Conservation (phyloP, 495 filamentous ascomycete genomes). For the Aspergillus taichungensis region DNA sequence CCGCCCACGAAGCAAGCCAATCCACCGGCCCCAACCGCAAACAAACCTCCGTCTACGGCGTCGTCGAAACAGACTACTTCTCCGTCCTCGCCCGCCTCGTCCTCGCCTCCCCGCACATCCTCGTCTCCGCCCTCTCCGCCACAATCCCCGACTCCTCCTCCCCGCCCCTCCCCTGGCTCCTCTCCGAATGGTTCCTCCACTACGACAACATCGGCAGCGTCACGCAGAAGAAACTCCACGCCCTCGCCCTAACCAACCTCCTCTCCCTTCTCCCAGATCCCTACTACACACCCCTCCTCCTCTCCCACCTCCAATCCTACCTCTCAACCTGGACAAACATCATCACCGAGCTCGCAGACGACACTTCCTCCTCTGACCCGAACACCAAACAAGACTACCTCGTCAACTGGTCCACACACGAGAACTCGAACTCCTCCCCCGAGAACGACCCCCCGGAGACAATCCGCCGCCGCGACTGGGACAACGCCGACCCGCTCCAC, state of each 20-base stretch:
- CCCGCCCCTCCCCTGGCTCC: slow-evolving; percentile 58
- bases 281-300: slow-evolving; percentile 43
- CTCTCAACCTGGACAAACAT: slow-evolving; percentile 64
- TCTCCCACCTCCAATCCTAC: slow-evolving; percentile 53
- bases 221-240: slow-evolving; percentile 70
- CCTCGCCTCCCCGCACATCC: slow-evolving; percentile 55
- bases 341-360: slow-evolving; percentile 51
- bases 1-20: slow-evolving; percentile 61
- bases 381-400: slow-evolving; percentile 38
- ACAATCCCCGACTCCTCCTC: slow-evolving; percentile 28
- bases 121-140: slow-evolving; percentile 46
- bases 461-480: slow-evolving; percentile 46
- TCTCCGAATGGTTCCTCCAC: slow-evolving; percentile 80
- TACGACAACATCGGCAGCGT: slow-evolving; percentile 74
- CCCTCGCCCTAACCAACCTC: slow-evolving; percentile 71
- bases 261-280: slow-evolving; percentile 53
- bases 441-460: slow-evolving; percentile 57
- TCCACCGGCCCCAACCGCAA: slow-evolving; percentile 67
- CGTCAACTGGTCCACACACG: slow-evolving; percentile 41
- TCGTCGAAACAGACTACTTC: slow-evolving; percentile 76
- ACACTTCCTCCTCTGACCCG: slow-evolving; percentile 27
- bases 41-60: slow-evolving; percentile 50
- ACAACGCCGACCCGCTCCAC: slow-evolving; percentile 59
- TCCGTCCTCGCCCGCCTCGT: slow-evolving; percentile 72
- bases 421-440: slow-evolving; percentile 19